A percentile compares a stretch with the other conserved stretches of the same genome.
Evolutionary conservation across 1,284 basidiomycete species (phyloP).

Genomic region (Sphaerobolus stellatus): DNA sequence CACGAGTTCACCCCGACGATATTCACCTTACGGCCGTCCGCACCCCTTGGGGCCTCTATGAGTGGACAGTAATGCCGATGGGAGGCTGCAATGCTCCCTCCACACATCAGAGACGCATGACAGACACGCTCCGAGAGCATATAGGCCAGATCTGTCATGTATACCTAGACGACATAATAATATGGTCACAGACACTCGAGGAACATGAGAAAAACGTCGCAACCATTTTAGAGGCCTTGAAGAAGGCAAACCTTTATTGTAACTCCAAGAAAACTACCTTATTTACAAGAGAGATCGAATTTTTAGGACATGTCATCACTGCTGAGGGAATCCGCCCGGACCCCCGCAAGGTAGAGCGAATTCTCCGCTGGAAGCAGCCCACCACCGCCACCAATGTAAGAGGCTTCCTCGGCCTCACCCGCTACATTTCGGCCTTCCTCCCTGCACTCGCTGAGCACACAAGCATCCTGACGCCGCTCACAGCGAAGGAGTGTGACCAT

Average conservation of each 20-base stretch:
- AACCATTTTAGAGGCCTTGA: constrained; percentile 28
- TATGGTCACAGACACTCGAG: constrained; percentile 36
- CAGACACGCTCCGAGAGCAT: constrained; percentile 26
- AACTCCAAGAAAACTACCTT: constrained; percentile 32
- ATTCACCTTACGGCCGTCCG: constrained; percentile 28
- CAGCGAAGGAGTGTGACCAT: constrained; percentile 24
- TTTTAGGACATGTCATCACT: constrained; percentile 38
- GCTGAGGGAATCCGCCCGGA: constrained; percentile 29
- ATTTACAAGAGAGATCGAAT: constrained; percentile 26
- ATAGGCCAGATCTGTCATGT: too few relatives aligned
- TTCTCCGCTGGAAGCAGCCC: too few relatives aligned
- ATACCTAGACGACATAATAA: too few relatives aligned
- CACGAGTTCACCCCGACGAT: constrained; percentile 35
- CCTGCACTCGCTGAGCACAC: constrained; percentile 34
- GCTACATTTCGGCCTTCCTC: constrained; percentile 37
- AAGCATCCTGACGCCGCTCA: too few relatives aligned
- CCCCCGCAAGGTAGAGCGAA: too few relatives aligned
- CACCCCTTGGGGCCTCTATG: too few relatives aligned
- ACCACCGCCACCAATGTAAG: constrained; percentile 32
- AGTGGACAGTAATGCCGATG: too few relatives aligned
- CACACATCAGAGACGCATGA: too few relatives aligned
- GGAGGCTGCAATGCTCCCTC: too few relatives aligned
- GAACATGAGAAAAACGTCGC: constrained; percentile 36
- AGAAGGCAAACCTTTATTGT: constrained; percentile 22
- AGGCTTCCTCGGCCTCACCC: constrained; percentile 37